Percentiles rank a stretch among this genome's conserved stretches.
These are phyloP conservation scores for Tolypocladium nubicola DNA, from an alignment of 2,329 filamentous ascomycete genomes.

Conservation along the genomic window DNA sequence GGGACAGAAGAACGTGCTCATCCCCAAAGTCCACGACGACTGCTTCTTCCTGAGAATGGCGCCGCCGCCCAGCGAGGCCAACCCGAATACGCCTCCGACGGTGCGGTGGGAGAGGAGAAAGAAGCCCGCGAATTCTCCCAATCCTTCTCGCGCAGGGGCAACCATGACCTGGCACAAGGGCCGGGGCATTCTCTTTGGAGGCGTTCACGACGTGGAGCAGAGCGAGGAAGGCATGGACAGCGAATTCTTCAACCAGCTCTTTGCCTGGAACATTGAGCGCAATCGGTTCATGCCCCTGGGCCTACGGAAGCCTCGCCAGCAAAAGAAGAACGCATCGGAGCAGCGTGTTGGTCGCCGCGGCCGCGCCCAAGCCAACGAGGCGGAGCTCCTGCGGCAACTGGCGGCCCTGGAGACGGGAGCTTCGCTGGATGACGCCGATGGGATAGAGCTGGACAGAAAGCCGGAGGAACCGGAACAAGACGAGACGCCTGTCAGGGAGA, in stretches of 20 bases:
- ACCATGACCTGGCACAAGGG: slow-evolving; percentile 95
- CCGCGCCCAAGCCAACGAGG: slow-evolving; percentile 82
- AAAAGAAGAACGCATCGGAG: slow-evolving; percentile 45
- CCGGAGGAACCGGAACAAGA: slow-evolving; percentile 44
- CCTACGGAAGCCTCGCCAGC: slow-evolving; percentile 62
- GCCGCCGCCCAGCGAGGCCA: slow-evolving; percentile 57
- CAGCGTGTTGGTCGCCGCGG: slow-evolving; percentile 51
- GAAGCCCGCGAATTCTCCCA: slow-evolving; percentile 80
- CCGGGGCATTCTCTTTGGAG: slow-evolving; percentile 84
- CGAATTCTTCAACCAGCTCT: slow-evolving; percentile 90
- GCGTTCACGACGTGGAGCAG: slow-evolving; percentile 85
- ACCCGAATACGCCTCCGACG: slow-evolving; percentile 53
- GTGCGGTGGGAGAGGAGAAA: slow-evolving; percentile 91
- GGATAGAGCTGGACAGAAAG: slow-evolving; percentile 39
- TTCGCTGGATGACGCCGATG: slow-evolving; percentile 42
- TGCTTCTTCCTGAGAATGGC: slow-evolving; percentile 85
- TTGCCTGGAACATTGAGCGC: slow-evolving; percentile 88
- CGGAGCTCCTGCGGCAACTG: slow-evolving; percentile 78
- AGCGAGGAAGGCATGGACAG: slow-evolving; percentile 93
- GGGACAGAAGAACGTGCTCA: slow-evolving; percentile 61
- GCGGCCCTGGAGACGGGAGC: slow-evolving; percentile 73
- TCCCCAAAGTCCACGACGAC: slow-evolving; percentile 87
- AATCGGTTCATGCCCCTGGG: slow-evolving; percentile 86
- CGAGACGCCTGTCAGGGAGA: slow-evolving; percentile 47
- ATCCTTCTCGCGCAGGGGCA: slow-evolving; percentile 71